Evolutionary conservation across 805 yeast species (phyloP).

Genomic region (Cyberlindnera xylosilytica): DNA sequence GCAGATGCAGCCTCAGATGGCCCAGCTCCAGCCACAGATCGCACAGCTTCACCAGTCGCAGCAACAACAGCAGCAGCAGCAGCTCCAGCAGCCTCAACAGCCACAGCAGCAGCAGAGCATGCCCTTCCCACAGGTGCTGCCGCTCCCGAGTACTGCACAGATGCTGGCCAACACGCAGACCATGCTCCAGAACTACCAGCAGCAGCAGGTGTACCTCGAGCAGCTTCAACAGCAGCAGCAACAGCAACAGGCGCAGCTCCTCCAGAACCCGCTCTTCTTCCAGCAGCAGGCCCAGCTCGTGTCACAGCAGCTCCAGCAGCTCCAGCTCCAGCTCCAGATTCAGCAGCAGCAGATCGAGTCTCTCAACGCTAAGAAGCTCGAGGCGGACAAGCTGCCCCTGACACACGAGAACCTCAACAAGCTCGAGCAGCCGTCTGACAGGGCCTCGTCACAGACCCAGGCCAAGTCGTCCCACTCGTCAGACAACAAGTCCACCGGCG

Average conservation of each 20-base stretch:
- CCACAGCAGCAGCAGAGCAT: not conserved
- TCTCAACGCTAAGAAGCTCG: slow-evolving; percentile 16
- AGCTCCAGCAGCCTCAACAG: too few species aligned
- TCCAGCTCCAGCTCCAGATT: slow-evolving; percentile 27
- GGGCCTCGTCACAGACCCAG: not conserved
- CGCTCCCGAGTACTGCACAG: slow-evolving; percentile 6
- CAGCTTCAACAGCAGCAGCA: slow-evolving; percentile 21
- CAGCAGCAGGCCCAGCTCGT: slow-evolving; percentile 27
- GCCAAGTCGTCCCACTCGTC: slow-evolving; percentile 11
- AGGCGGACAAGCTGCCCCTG: slow-evolving; percentile 19
- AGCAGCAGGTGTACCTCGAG: slow-evolving; percentile 22
- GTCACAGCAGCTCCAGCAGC: slow-evolving; percentile 27
- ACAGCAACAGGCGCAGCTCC: slow-evolving; percentile 12
- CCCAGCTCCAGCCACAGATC: too few species aligned
- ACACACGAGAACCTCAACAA: slow-evolving; percentile 25
- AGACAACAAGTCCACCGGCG: slow-evolving; percentile 10
- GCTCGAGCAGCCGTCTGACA: slow-evolving; percentile 13
- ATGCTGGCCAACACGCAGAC: slow-evolving; percentile 15
- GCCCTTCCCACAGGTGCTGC: not conserved
- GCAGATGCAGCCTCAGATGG: too few species aligned
- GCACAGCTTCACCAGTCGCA: too few species aligned
- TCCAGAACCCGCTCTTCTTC: slow-evolving; percentile 23
- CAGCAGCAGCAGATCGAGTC: slow-evolving; percentile 31
- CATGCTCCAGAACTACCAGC: slow-evolving; percentile 21
- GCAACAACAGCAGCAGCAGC: too few species aligned